phyloP scores from a whole-genome alignment of 257 asterid species.

The Cinchona pubescens region DNA sequence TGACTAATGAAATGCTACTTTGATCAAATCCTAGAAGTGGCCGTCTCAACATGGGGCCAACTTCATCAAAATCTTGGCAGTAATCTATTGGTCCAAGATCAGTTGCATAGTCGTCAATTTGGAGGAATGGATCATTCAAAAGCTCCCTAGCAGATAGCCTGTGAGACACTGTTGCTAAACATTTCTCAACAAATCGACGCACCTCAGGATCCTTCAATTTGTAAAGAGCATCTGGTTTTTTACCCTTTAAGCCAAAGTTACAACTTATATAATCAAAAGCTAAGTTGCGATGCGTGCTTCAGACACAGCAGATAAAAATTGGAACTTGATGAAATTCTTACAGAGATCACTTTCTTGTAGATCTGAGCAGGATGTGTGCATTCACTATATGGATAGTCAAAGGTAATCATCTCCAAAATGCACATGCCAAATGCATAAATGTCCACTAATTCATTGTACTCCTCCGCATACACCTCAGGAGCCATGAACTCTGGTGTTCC shows the following conservation, averaged over 20 bases:
- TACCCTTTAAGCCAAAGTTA: slow-evolving; percentile 26
- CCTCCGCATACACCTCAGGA: slow-evolving; percentile 55
- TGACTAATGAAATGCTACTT: slow-evolving; percentile 31
- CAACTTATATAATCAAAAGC: slow-evolving; percentile 4
- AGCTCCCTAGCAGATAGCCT: slow-evolving; percentile 52
- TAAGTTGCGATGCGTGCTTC: background rate
- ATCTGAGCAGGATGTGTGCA: slow-evolving; percentile 56
- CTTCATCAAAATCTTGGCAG: slow-evolving; percentile 27
- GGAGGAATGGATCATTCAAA: slow-evolving; percentile 42
- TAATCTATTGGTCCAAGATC: slow-evolving; percentile 25
- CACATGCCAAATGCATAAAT: slow-evolving; percentile 61
- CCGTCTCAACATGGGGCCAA: slow-evolving; percentile 26
- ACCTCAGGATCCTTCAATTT: slow-evolving; percentile 47
- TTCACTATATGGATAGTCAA: slow-evolving; percentile 57
- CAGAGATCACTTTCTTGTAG: slow-evolving; percentile 52
- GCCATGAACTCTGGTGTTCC: slow-evolving; percentile 63
- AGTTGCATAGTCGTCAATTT: slow-evolving; percentile 24
- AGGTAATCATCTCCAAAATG: slow-evolving; percentile 50
- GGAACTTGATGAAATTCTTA: slow-evolving; percentile 22
- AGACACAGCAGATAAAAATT: background rate
- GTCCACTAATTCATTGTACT: slow-evolving; percentile 53
- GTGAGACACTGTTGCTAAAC: slow-evolving; percentile 42
- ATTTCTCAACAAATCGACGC: slow-evolving; percentile 43
- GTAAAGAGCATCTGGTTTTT: slow-evolving; percentile 41
- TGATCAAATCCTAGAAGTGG: slow-evolving; percentile 38